phyloP scores from a whole-genome alignment of 306 rosid species.

The Sicyos baderoa region DNA sequence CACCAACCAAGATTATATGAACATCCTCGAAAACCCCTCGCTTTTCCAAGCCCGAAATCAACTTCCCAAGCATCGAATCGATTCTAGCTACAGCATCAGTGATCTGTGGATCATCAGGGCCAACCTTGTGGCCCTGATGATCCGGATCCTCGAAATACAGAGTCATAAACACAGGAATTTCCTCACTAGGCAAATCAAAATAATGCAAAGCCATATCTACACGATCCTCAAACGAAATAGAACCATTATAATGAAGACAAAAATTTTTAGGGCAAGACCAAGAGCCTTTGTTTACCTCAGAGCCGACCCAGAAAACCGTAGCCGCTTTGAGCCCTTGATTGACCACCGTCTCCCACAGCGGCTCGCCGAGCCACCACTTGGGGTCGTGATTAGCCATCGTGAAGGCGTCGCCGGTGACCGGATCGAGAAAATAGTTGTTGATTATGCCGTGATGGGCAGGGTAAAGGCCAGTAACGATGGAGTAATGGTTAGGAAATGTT shows the following conservation, averaged over 20 bases:
- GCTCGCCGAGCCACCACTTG: conserved; percentile 98
- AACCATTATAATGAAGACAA: conserved; percentile 51
- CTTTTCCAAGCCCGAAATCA: conserved; percentile 69
- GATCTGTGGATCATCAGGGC: conserved; percentile 84
- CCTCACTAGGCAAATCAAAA: conserved; percentile 63
- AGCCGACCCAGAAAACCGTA: conserved; percentile 88
- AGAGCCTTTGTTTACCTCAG: conserved; percentile 90
- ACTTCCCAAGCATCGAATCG: conserved; percentile 74
- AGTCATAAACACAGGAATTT: conserved; percentile 78
- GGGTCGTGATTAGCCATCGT: conserved; percentile 71
- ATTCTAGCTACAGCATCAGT: conserved; percentile 67
- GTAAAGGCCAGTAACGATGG: conserved; percentile 89
- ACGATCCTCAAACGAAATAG: conserved; percentile 74
- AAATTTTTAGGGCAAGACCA: conserved; percentile 57
- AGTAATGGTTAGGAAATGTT: conserved; percentile 89
- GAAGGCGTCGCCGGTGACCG: conserved; percentile 53
- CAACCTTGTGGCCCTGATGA: conserved; percentile 86
- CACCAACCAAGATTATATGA: conserved; percentile 69
- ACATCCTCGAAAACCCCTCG: conserved; percentile 88
- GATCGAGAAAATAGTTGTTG: conserved; percentile 75
- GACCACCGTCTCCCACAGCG: conserved; percentile 80
- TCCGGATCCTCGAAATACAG: conserved; percentile 97
- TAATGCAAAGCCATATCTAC: conserved; percentile 52
- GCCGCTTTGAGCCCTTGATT: conserved; percentile 75
- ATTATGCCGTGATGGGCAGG: conserved; percentile 84